These are phyloP conservation scores for Lunasporangiospora selenospora DNA, from an alignment of 192 early-diverging fungal genomes.

Conservation along the genomic window DNA sequence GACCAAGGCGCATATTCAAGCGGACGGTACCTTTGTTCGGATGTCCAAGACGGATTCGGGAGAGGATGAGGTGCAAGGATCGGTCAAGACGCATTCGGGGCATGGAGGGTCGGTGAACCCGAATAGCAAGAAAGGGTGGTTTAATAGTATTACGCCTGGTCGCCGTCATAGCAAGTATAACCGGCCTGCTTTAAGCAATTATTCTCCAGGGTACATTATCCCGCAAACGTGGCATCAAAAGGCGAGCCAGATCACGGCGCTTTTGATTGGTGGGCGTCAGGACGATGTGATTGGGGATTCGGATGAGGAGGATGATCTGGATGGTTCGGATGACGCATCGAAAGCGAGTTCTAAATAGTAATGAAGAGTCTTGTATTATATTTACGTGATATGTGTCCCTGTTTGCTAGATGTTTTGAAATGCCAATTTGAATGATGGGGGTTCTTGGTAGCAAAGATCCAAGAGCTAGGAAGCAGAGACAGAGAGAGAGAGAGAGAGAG, in stretches of 20 bases:
- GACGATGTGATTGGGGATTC: conserved; percentile 41
- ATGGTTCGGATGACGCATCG: conserved; percentile 14
- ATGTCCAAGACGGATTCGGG: conserved; percentile 5
- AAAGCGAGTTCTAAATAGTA: no score
- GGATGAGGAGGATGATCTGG: conserved; percentile 38
- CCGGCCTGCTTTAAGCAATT: neutral
- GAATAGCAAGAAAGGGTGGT: conserved; percentile 40
- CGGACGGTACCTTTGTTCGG: conserved; percentile 28
- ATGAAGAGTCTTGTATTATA: no score
- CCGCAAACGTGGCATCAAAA: conserved; percentile 46
- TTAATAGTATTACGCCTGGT: conserved; percentile 40
- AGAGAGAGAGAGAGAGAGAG: no score
- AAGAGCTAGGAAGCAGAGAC: no score
- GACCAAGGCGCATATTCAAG: conserved; percentile 35
- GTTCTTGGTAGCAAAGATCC: no score
- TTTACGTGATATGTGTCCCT: no score
- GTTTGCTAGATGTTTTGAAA: no score
- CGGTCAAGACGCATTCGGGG: neutral
- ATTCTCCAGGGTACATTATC: conserved; percentile 39
- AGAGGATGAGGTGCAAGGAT: neutral
- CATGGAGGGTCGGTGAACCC: neutral
- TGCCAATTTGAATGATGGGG: no score
- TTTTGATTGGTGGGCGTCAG: conserved; percentile 33
- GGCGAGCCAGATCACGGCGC: conserved; percentile 30
- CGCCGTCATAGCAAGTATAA: conserved; percentile 3